Base-by-base conservation (phyloP, 495 filamentous ascomycete species). In the Daldinia grandis region DNA sequence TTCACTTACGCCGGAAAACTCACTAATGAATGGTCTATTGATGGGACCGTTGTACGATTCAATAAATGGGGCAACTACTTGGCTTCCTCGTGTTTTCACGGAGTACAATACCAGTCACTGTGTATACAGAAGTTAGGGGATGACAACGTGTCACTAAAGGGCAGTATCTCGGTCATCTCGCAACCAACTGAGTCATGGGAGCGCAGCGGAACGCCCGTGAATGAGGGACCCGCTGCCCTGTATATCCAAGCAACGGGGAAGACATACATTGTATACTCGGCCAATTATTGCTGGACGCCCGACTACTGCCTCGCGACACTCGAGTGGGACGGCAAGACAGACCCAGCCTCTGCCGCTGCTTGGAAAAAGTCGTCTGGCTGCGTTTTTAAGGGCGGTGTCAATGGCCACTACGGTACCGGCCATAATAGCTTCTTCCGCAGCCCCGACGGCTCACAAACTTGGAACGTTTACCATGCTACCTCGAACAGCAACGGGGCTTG, bases 331-430 rank as follows among this genome's bases (percentile, higher is more conserved):
- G 79, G 76, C 0, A 51, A 49, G 0, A 76, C 79, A 0, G 79
- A 85, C 49, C 81, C 83, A 1, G 64, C 79, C 9, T 66, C 76
- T 38, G 60, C 76, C 0, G 60, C 71, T 0, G 78, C 77, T 1
- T 88, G 86, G 86, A 74, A 51, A 12, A 88, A 87, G 70, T 76
- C 58, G 1, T 74, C 71, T 21, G 74, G 72, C 9, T 76, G 74
- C 47, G 59, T 78, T 5, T 66, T 80, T 24, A 55, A 53, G 8
- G 66, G 64, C 15, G 76, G 76, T 50, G 81, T 78, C 3, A 83
- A 85, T 60, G 84, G 85, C 2, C 84, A 86, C 72, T 84, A 81
- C 47, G 86, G 86, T 2, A 82, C 86, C 0, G 86, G 85, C 0
- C 85, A 87, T 53, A 87, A 88, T 70, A 76, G 78, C 15, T 85